Evolutionary conservation across 345 rosid species (phyloP).

Genomic region (Sisymbrium altissimum): DNA sequence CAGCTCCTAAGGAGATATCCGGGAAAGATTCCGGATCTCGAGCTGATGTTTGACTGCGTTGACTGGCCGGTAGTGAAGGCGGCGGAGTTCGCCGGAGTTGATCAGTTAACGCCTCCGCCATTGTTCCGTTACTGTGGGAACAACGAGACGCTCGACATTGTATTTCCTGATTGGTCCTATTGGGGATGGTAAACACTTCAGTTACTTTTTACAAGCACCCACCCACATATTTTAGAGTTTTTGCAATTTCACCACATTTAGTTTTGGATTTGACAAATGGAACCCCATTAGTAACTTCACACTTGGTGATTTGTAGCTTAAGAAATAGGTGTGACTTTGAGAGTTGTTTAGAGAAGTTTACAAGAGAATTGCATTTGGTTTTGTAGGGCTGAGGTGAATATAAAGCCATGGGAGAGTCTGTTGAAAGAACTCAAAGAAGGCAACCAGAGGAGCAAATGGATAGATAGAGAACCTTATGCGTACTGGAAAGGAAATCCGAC

Average conservation of each 20-base stretch:
- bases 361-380: neutral
- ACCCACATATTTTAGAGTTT: neutral
- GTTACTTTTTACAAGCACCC: neutral
- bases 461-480: conserved; percentile 65
- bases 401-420: conserved; percentile 66
- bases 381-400: conserved; percentile 72
- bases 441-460: conserved; percentile 51
- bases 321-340: neutral
- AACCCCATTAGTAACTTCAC: neutral
- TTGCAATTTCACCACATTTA: neutral
- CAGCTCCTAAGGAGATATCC: conserved; percentile 76
- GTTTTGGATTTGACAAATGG: neutral
- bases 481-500: conserved; percentile 90
- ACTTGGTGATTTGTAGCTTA: neutral
- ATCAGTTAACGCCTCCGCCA: conserved; percentile 50
- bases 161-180: conserved; percentile 91
- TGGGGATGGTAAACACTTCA: conserved; percentile 93
- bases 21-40: conserved; percentile 71
- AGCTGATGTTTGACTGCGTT: conserved; percentile 79
- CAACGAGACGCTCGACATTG: conserved; percentile 49
- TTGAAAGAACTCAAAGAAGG: conserved; percentile 51
- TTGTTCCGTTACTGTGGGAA: conserved; percentile 75
- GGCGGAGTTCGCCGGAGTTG: conserved; percentile 37
- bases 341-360: neutral
- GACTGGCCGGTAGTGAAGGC: conserved; percentile 61